Evolutionary conservation across 805 yeast genomes (phyloP), one percentile per base, ranked within the genome.

Genomic region (Lipomyces starkeyi): DNA sequence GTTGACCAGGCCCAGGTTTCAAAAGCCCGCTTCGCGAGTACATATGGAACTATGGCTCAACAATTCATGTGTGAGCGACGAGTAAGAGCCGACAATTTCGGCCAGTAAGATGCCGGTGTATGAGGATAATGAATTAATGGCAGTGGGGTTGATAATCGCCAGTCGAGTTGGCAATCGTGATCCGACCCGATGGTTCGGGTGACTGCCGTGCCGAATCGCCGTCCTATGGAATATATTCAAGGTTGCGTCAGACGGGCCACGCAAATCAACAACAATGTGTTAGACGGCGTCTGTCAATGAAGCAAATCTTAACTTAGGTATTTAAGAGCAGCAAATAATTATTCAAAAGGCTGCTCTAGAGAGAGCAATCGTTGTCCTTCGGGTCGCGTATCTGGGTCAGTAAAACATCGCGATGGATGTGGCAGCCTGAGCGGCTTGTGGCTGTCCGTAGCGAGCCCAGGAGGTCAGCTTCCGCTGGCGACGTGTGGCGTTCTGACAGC

Each of bases 1-100:
- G 67, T 54, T 59, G 67, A 57, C 63, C 67, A n/a, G 55, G 56
- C 27, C 61, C 67, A 22, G 67, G 37, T 57, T 43, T 59, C 37
- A 60, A 35, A 34, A 59, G 53, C 43, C 66, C 62, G 62, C 66
- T 52, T 57, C 66, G 67, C 58, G 67, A 64, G 62, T 61, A 61
- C 58, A 61, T 61, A 25, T 13, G 14, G 27, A 22, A 25, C 20
- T n/a, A 8, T n/a, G 49, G 20, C 49, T 43, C 49, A 43, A n/a
- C 22, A 43, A 43, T 43, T 43, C 49, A 43, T 43, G 22, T n/a
- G 49, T n/a, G 17, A 0, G 17, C 40, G 17, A 11, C 40, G 40
- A 37, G 40, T 37, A 37, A 37, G 14, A n/a, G 20, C 20, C 9
- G 49, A 13, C 20, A n/a, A 17, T 17, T 17, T 43, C 49, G 22